Evolutionary conservation across 495 filamentous ascomycete genomes (phyloP).

Genomic region (Penicillium ochrochloron): DNA sequence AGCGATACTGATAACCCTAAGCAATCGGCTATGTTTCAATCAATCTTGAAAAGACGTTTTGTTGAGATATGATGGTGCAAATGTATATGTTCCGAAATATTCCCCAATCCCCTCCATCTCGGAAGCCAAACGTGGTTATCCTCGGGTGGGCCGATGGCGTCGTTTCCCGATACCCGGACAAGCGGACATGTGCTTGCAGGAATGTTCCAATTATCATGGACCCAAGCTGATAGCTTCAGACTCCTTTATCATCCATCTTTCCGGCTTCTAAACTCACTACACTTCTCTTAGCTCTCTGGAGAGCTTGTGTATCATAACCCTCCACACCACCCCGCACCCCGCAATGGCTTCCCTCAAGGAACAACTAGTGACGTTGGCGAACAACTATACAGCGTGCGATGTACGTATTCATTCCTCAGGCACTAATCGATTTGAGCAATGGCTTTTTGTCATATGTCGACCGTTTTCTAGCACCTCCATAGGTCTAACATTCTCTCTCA

Average conservation of each 20-base stretch:
- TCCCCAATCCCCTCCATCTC: slow-evolving; percentile 10
- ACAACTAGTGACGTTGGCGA: slow-evolving; percentile 38
- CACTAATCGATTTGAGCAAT: not conserved
- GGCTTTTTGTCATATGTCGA: not conserved
- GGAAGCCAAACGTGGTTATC: slow-evolving; percentile 12
- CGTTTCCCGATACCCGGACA: slow-evolving; percentile 30
- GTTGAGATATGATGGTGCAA: not conserved
- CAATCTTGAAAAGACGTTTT: not conserved
- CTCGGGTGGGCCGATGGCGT: slow-evolving; percentile 32
- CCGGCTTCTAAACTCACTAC: too few relatives aligned
- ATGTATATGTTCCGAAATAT: slow-evolving; percentile 8
- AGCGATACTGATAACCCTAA: too few relatives aligned
- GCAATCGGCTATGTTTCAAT: not conserved
- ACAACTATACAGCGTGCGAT: slow-evolving; percentile 55
- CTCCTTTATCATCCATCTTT: too few relatives aligned
- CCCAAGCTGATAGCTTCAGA: too few relatives aligned
- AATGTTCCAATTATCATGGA: not conserved
- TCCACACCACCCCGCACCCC: slow-evolving; percentile 21
- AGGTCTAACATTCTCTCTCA: not conserved
- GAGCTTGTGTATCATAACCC: too few relatives aligned
- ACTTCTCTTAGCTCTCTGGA: too few relatives aligned
- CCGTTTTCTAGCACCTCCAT: not conserved
- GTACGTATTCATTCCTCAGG: slow-evolving; percentile 30
- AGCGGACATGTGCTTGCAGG: slow-evolving; percentile 27
- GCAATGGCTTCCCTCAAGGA: slow-evolving; percentile 40